Evolutionary conservation across 371 early-diverging fungal species (phyloP).

Genomic region (Mucor velutinosus): DNA sequence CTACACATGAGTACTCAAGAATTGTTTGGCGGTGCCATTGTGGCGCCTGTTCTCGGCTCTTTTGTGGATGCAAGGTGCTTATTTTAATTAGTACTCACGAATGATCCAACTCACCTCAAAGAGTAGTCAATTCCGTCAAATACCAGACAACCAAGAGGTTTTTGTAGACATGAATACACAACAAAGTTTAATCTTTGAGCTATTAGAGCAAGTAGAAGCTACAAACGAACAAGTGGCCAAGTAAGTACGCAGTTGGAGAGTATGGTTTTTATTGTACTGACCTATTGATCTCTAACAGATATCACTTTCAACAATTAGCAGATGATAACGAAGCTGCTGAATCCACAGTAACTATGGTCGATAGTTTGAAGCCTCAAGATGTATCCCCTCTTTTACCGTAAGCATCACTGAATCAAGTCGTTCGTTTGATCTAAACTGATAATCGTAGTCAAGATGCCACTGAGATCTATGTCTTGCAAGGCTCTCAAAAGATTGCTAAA

Average conservation of each 20-base stretch:
- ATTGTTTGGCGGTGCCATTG: constrained; percentile 78
- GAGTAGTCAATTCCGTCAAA: constrained; percentile 72
- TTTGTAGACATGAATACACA: constrained; percentile 75
- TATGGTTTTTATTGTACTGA: background rate
- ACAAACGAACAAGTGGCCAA: constrained; percentile 43
- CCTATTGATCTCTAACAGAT: constrained; percentile 39
- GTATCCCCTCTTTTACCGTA: constrained; percentile 60
- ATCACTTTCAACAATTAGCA: constrained; percentile 80
- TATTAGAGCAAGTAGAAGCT: constrained; percentile 71
- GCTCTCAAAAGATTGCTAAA: constrained; percentile 70
- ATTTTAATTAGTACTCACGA: background rate
- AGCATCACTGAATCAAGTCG: constrained; percentile 17
- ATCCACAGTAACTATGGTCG: constrained; percentile 31
- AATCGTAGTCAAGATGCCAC: constrained; percentile 9
- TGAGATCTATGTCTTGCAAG: constrained; percentile 45
- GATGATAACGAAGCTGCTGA: constrained; percentile 73
- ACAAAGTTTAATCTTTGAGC: constrained; percentile 83
- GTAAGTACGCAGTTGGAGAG: constrained; percentile 30
- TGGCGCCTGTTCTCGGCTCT: constrained; percentile 48
- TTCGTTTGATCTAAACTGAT: background rate
- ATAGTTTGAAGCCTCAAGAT: constrained; percentile 14
- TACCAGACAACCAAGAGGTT: constrained; percentile 93
- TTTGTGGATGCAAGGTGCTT: constrained; percentile 70
- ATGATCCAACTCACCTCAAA: background rate
- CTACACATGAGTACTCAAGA: constrained; percentile 2